A percentile compares a stretch with the other conserved stretches of the same genome.
phyloP scores from a whole-genome alignment of 441 rosid species.

The Gossypium gossypioides region DNA sequence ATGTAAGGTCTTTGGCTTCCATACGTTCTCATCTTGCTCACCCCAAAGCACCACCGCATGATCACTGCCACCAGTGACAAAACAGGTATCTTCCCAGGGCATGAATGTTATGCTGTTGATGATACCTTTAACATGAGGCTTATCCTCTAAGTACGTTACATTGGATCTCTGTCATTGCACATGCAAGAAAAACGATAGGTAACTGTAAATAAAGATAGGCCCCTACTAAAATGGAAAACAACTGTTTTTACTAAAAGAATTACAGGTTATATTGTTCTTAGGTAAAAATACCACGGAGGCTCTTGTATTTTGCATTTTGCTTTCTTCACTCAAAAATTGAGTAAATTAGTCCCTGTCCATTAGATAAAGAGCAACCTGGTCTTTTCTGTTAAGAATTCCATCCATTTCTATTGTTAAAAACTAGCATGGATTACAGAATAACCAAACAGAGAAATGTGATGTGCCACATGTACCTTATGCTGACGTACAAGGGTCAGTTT shows the following conservation, averaged over 20 bases:
- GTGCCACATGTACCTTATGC: no score
- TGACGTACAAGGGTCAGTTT: no score
- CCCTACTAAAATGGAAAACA: slow-evolving; percentile 6
- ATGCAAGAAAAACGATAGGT: slow-evolving; percentile 11
- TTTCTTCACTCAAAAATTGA: no score
- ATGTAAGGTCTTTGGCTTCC: slow-evolving; percentile 73
- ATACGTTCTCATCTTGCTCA: slow-evolving; percentile 47
- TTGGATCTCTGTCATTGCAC: slow-evolving; percentile 46
- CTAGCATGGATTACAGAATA: no score
- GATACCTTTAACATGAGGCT: slow-evolving; percentile 79
- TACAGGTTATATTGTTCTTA: neutral
- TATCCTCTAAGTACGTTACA: slow-evolving; percentile 56
- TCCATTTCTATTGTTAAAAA: no score
- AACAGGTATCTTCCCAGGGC: slow-evolving; percentile 71
- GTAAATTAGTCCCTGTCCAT: no score
- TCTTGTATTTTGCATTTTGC: no score
- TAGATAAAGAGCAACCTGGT: no score
- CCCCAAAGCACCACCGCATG: slow-evolving; percentile 78
- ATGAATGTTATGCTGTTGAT: slow-evolving; percentile 65
- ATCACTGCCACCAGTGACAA: slow-evolving; percentile 84
- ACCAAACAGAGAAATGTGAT: no score
- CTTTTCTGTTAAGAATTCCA: no score
- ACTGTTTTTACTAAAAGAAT: neutral
- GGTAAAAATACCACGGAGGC: no score
- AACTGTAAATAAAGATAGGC: slow-evolving; percentile 15